These are phyloP conservation scores for Ophiostoma ulmi DNA, from an alignment of 2,329 filamentous ascomycete species.

Conservation along the genomic window DNA sequence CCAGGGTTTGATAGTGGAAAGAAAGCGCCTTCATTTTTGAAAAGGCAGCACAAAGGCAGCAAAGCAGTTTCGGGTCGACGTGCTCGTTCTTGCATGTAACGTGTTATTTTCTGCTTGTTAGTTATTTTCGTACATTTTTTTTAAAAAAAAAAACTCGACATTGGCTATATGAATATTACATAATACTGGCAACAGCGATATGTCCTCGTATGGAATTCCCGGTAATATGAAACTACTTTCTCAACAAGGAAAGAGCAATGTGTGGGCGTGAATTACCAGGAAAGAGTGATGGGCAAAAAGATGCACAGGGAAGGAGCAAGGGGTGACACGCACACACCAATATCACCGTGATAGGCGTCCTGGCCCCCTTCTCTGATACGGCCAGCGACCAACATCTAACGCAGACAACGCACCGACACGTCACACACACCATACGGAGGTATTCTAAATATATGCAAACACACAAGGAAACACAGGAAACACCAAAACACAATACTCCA, in stretches of 20 bases:
- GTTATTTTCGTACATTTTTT: neutral
- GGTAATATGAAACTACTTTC: neutral
- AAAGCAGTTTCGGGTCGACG: no score
- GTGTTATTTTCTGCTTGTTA: neutral
- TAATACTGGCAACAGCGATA: neutral
- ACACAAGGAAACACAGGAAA: neutral
- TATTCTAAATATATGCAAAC: neutral
- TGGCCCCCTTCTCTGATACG: neutral
- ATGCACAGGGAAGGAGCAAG: conserved; percentile 3
- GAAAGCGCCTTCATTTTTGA: neutral
- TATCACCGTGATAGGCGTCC: neutral
- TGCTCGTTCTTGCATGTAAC: neutral
- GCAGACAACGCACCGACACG: neutral
- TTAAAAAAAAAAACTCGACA: no score
- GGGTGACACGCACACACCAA: neutral
- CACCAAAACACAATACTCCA: neutral
- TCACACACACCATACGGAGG: conserved; percentile 5
- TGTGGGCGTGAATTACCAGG: neutral
- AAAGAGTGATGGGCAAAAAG: neutral
- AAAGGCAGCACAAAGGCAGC: neutral
- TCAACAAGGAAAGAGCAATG: neutral
- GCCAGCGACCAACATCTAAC: neutral
- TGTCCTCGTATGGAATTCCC: neutral
- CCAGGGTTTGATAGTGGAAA: neutral
- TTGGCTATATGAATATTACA: no score